These are phyloP conservation scores for Falciphora oryzae DNA, from an alignment of 2,329 filamentous ascomycete genomes.

Conservation along the genomic window DNA sequence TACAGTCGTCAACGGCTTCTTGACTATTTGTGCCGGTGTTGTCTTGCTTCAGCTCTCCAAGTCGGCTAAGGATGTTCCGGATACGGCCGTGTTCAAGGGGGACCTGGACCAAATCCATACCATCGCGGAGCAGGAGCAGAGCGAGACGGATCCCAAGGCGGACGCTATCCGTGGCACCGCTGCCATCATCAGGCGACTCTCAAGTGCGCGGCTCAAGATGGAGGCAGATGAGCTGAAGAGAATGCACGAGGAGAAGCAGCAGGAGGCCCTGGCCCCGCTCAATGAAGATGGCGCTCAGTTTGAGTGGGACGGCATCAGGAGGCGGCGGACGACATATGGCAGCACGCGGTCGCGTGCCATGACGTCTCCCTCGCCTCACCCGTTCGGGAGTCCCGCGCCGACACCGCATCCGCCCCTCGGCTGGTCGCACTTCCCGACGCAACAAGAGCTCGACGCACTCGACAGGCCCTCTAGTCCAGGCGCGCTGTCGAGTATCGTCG, in stretches of 20 bases:
- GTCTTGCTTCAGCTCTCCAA: slow-evolving; percentile 94
- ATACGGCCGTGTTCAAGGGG: slow-evolving; percentile 84
- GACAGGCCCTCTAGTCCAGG: slow-evolving; percentile 41
- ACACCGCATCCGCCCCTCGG: slow-evolving; percentile 69
- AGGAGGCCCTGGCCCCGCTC: slow-evolving; percentile 66
- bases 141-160: slow-evolving; percentile 93
- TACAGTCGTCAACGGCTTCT: slow-evolving; percentile 87
- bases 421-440: slow-evolving; percentile 76
- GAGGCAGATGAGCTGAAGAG: slow-evolving; percentile 75
- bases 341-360: slow-evolving; percentile 33
- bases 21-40: slow-evolving; percentile 90
- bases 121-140: slow-evolving; percentile 89
- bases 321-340: slow-evolving; percentile 54
- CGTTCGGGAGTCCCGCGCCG: slow-evolving; percentile 29
- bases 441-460: slow-evolving; percentile 54
- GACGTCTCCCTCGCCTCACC: slow-evolving; percentile 21
- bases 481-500: slow-evolving; percentile 50
- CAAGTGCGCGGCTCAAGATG: slow-evolving; percentile 66
- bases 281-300: slow-evolving; percentile 66
- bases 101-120: slow-evolving; percentile 94
- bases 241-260: slow-evolving; percentile 70
- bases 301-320: slow-evolving; percentile 87
- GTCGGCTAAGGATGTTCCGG: slow-evolving; percentile 94
- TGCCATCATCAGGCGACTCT: slow-evolving; percentile 80
- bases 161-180: slow-evolving; percentile 91